These are phyloP conservation scores for Sechiopsis laciniata DNA, from an alignment of 306 rosid species.

Conservation along the genomic window DNA sequence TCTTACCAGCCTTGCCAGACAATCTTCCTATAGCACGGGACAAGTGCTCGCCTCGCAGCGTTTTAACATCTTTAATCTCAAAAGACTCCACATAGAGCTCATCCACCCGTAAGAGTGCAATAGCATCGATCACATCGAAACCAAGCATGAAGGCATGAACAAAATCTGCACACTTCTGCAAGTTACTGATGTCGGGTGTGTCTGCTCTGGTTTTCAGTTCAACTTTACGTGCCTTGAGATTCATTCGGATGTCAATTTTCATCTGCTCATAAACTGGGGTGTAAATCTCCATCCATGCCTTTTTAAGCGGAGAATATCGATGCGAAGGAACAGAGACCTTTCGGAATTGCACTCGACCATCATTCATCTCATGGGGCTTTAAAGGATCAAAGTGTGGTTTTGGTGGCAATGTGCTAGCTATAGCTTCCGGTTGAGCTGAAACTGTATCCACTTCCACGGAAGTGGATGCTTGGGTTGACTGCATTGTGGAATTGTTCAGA, in stretches of 20 bases:
- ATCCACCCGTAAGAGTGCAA: conserved; percentile 73
- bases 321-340: conserved; percentile 74
- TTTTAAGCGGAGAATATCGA: conserved; percentile 77
- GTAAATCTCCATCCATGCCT: conserved; percentile 77
- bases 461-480: no score
- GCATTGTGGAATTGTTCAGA: no score
- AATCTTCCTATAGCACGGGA: conserved; percentile 66
- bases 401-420: no score
- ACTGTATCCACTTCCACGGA: not conserved
- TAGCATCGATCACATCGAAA: conserved; percentile 73
- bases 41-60: conserved; percentile 30
- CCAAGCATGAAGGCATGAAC: conserved; percentile 87
- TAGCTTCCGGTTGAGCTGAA: conserved; percentile 25
- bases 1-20: conserved; percentile 87
- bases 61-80: conserved; percentile 85
- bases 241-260: conserved; percentile 80
- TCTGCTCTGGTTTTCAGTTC: conserved; percentile 67
- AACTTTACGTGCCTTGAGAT: conserved; percentile 72
- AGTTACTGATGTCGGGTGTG: conserved; percentile 78
- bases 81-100: conserved; percentile 82
- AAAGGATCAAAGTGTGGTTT: no score
- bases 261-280: conserved; percentile 70
- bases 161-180: conserved; percentile 81
- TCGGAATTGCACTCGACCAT: conserved; percentile 67
- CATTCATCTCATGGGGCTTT: no score